Percentiles rank a stretch among this genome's conserved stretches.
Conservation (phyloP, 306 rosid species). For the Acacia melanoxylon region DNA sequence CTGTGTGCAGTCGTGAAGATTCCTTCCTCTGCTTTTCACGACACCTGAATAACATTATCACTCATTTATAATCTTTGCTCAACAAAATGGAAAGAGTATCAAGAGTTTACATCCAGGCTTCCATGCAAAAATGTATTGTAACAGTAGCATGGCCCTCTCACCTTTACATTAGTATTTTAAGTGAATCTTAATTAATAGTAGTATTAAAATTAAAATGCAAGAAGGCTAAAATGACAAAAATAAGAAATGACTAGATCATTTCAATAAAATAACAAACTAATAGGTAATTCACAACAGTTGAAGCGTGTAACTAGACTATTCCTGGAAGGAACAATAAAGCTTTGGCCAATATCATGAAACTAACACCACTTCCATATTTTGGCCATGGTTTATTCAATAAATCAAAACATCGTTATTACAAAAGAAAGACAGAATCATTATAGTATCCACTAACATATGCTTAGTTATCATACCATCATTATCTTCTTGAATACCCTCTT, state of each 20-base stretch:
- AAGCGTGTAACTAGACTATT: not conserved
- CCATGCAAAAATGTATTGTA: not conserved
- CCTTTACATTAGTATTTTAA: not conserved
- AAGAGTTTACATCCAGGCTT: not conserved
- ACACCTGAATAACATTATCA: slow-evolving; percentile 49
- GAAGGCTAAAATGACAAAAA: not conserved
- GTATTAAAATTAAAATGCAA: not conserved
- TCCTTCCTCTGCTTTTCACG: slow-evolving; percentile 99
- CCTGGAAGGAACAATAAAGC: not conserved
- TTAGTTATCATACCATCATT: not conserved
- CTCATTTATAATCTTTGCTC: not conserved
- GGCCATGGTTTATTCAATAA: not conserved
- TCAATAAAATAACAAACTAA: not conserved
- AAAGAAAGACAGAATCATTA: not conserved
- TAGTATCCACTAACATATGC: not conserved
- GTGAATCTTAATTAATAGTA: too few relatives aligned
- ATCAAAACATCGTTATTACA: not conserved
- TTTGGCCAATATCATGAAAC: not conserved
- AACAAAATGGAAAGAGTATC: not conserved
- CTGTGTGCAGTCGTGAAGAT: slow-evolving; percentile 87
- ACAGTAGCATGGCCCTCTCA: not conserved
- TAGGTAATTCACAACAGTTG: not conserved
- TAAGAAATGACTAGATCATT: not conserved
- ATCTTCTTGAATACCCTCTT: not conserved
- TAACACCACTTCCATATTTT: not conserved